Percentiles rank a stretch among this genome's conserved stretches.
Evolutionary conservation across 495 filamentous ascomycete species (phyloP).

Genomic region (Aeminium ludgeri): DNA sequence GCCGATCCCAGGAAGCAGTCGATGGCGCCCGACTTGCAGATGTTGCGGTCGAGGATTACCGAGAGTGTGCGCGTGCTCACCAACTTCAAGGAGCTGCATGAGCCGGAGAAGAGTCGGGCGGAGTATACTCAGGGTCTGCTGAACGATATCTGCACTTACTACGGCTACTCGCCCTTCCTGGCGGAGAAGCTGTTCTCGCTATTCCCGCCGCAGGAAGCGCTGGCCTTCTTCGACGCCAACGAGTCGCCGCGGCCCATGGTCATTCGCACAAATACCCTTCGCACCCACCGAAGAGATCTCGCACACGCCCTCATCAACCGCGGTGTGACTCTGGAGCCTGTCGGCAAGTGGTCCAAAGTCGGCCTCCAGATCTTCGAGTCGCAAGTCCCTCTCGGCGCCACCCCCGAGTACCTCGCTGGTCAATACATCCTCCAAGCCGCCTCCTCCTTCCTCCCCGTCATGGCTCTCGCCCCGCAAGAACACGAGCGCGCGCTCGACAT

Average conservation of each 20-base stretch:
- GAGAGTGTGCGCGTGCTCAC: constrained; percentile 84
- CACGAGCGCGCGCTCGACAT: constrained; percentile 83
- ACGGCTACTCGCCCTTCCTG: constrained; percentile 70
- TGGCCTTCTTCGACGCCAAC: constrained; percentile 98
- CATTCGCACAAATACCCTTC: constrained; percentile 84
- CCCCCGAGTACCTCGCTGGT: constrained; percentile 89
- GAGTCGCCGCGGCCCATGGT: constrained; percentile 79
- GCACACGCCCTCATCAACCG: constrained; percentile 93
- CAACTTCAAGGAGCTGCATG: constrained; percentile 62
- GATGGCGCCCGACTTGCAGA: constrained; percentile 72
- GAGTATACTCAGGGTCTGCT: constrained; percentile 77
- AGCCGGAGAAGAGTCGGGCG: constrained; percentile 59
- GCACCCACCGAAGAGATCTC: constrained; percentile 78
- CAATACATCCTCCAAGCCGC: constrained; percentile 97
- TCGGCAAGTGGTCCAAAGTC: constrained; percentile 97
- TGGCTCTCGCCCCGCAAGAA: constrained; percentile 89
- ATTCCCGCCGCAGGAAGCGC: constrained; percentile 84
- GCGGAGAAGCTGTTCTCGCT: constrained; percentile 79
- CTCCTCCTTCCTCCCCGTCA: constrained; percentile 91
- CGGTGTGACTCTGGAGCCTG: constrained; percentile 86
- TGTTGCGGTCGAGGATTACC: constrained; percentile 77
- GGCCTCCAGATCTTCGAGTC: constrained; percentile 92
- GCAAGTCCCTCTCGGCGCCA: constrained; percentile 87
- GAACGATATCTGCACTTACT: constrained; percentile 87
- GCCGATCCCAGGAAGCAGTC: constrained; percentile 34